Conservation (phyloP, 2,329 filamentous ascomycete species). For the Curvularia spicifera region DNA sequence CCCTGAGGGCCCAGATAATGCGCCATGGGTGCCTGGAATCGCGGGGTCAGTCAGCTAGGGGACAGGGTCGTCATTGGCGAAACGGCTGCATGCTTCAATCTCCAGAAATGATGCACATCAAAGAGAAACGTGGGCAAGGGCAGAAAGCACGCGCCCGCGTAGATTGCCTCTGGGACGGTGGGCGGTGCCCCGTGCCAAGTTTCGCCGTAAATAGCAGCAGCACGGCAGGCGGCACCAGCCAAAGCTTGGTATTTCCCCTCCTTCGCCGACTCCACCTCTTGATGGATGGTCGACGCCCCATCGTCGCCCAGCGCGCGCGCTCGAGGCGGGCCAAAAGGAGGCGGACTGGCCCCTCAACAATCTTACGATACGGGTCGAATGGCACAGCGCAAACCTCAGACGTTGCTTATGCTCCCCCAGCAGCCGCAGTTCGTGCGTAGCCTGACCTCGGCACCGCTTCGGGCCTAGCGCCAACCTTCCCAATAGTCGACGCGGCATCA, state of each 20-base stretch:
- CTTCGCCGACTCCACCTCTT: background rate
- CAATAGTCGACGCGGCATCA: conserved; percentile 1
- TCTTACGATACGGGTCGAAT: background rate
- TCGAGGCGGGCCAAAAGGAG: background rate
- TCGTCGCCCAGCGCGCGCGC: background rate
- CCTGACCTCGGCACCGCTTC: background rate
- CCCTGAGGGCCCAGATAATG: background rate
- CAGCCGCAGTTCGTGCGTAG: background rate
- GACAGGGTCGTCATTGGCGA: background rate
- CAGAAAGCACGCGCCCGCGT: background rate
- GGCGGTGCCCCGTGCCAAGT: background rate
- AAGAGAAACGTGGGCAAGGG: background rate
- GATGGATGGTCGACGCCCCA: background rate
- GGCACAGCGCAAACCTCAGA: background rate
- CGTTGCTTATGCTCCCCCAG: background rate
- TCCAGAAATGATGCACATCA: background rate
- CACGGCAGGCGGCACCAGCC: conserved; percentile 1
- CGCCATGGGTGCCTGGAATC: background rate
- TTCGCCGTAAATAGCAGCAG: background rate
- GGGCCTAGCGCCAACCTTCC: conserved; percentile 1
- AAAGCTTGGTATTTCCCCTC: conserved; percentile 2
- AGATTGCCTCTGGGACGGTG: background rate
- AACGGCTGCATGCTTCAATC: background rate
- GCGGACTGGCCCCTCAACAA: background rate
- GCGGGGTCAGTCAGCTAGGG: background rate